Conservation (phyloP, 1,284 basidiomycete genomes). For the Hemileccinum hortonii region DNA sequence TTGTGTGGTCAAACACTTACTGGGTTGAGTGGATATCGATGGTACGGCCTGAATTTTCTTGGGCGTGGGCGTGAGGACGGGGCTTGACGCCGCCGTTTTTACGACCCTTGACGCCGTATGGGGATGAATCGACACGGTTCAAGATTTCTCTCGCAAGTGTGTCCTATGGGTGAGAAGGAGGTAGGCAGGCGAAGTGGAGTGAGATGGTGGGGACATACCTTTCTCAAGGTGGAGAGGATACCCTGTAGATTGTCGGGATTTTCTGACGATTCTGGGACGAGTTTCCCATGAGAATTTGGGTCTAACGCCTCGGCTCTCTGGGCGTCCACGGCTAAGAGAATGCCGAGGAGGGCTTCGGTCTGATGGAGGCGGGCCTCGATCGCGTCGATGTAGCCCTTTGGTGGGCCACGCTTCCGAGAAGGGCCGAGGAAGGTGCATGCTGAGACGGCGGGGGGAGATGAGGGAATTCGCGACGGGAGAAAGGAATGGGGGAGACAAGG, state of each 20-base stretch:
- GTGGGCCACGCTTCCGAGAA: conserved; percentile 78
- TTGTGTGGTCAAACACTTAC: conserved; percentile 40
- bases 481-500: conserved; percentile 9
- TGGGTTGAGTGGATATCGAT: conserved; percentile 54
- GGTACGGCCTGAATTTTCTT: conserved; percentile 24
- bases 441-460: conserved; percentile 1
- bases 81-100: conserved; percentile 32
- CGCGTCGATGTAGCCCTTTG: conserved; percentile 88
- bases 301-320: conserved; percentile 55
- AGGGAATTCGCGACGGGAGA: not conserved
- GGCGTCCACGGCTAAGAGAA: conserved; percentile 69
- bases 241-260: conserved; percentile 12
- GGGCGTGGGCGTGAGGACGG: conserved; percentile 25
- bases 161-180: conserved; percentile 45
- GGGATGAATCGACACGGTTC: conserved; percentile 69
- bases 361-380: conserved; percentile 86
- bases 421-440: conserved; percentile 79
- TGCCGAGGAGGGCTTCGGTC: conserved; percentile 80
- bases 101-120: conserved; percentile 72
- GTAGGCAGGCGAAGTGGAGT: not conserved
- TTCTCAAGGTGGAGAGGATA: conserved; percentile 28
- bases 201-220: conserved; percentile 12
- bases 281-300: conserved; percentile 39
- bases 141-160: conserved; percentile 73
- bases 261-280: conserved; percentile 6